Evolutionary conservation across 306 rosid species (phyloP).

Genomic region (Lathyrus aphaca): DNA sequence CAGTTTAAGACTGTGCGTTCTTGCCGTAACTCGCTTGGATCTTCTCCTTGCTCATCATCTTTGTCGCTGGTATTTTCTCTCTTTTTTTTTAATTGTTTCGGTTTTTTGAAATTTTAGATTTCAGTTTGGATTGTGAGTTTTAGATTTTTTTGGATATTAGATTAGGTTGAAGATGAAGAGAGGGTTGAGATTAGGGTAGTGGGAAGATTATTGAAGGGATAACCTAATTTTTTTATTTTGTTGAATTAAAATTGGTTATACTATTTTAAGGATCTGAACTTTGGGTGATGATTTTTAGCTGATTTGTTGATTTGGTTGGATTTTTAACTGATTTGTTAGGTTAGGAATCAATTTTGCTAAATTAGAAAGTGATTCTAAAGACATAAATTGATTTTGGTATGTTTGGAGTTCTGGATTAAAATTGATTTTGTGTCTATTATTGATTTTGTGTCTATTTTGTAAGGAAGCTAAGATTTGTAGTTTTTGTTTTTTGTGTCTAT

Average conservation of each 20-base stretch:
- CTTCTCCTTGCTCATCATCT: conserved; percentile 36
- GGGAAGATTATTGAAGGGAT: not conserved
- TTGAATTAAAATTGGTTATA: not conserved
- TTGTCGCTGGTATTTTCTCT: not conserved
- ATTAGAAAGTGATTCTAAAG: too few relatives aligned
- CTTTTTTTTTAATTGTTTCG: not conserved
- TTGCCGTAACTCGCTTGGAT: conserved; percentile 51
- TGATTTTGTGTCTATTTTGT: too few relatives aligned
- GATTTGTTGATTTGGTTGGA: not conserved
- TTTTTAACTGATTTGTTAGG: conserved; percentile 5
- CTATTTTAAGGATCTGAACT: conserved; percentile 19
- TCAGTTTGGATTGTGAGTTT: not conserved
- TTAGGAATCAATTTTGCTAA: too few relatives aligned
- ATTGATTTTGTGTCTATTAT: too few relatives aligned
- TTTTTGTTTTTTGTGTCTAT: too few relatives aligned
- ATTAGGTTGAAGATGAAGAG: too few relatives aligned
- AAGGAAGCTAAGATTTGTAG: too few relatives aligned
- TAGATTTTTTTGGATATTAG: too few relatives aligned
- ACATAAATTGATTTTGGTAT: too few relatives aligned
- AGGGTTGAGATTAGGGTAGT: not conserved
- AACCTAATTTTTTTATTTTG: not conserved
- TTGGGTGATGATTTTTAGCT: not conserved
- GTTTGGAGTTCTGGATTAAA: too few relatives aligned
- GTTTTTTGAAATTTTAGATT: not conserved
- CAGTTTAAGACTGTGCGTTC: conserved; percentile 75